Conservation (phyloP, 495 filamentous ascomycete genomes). For the Penicillium riverlandense region DNA sequence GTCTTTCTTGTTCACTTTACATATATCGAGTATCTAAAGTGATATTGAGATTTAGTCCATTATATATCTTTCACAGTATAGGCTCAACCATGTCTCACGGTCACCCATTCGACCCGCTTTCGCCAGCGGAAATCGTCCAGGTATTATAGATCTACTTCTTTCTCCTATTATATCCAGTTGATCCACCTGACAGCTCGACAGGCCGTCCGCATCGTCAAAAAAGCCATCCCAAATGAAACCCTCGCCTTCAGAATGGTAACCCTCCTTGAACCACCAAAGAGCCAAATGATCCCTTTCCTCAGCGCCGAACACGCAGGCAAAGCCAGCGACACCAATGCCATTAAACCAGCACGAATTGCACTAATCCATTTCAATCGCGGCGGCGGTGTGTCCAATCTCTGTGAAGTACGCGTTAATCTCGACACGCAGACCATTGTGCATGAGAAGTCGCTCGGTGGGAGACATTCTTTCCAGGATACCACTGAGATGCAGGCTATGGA, state of each 20-base stretch:
- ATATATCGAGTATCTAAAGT: too few species aligned
- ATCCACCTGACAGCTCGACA: too few species aligned
- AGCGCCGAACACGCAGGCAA: slow-evolving; percentile 11
- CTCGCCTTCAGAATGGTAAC: slow-evolving; percentile 13
- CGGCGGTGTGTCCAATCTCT: slow-evolving; percentile 2
- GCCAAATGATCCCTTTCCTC: slow-evolving; percentile 17
- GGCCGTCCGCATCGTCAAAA: too few species aligned
- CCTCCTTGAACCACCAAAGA: slow-evolving; percentile 22
- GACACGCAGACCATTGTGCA: slow-evolving; percentile 1
- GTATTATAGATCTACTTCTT: too few species aligned
- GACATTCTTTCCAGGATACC: slow-evolving; percentile 21
- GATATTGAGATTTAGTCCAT: too few species aligned
- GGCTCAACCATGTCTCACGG: too few species aligned
- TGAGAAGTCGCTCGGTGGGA: slow-evolving; percentile 11
- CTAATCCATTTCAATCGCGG: slow-evolving; percentile 3
- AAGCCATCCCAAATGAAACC: too few species aligned
- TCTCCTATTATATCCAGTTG: too few species aligned
- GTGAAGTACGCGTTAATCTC: slow-evolving; percentile 14
- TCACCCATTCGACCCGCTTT: too few species aligned
- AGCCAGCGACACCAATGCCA: slow-evolving; percentile 1
- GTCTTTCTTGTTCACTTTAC: too few species aligned
- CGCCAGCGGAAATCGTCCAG: too few species aligned
- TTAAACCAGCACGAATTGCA: slow-evolving; percentile 13
- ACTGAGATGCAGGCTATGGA: slow-evolving; percentile 24
- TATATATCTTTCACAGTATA: too few species aligned